Evolutionary conservation across 331 rosid genomes (phyloP), one percentile per base, ranked within the genome.

Genomic region (Pyrus hybrid): DNA sequence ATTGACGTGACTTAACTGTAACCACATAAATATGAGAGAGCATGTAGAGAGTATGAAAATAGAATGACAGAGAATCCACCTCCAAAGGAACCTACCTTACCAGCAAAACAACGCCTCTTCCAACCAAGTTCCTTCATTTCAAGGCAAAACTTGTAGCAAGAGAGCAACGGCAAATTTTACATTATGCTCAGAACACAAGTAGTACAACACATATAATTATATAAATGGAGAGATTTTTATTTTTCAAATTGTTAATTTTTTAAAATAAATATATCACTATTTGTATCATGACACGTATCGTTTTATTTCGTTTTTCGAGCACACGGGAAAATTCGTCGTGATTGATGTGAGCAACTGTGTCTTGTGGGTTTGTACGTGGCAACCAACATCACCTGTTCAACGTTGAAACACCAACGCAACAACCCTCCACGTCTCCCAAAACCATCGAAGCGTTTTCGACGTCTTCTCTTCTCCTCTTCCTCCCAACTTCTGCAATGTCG

Each of bases 291-390:
- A 37, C 13, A 37, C 4, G 45, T 10, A 37, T 9, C 0, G 1
- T 37, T 37, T 37, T 3, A 37, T 37, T 37, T 3, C 0, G 0
- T 37, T 37, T 37, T 37, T 37, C 4, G 4, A 37, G 4, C 1
- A 37, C 0, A 10, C 4, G 0, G 0, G 0, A 37, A 37, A 37
- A 9, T 9, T 3, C 0, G 13, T 37, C 4, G 43, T 10, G 13
- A 37, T 37, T 37, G 77, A 61, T 43, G 29, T 41, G 69, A n/a
- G 10, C 5, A 18, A 9, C 4, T 17, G 68, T 4, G 8, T 25
- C n/a, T 16, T 16, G 21, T 25, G 8, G 43, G 43, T 30, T 26
- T 29, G 3, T 73, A 74, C 70, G 77, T 63, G 77, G 63, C 77
- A 6, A 12, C 45, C 30, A 26, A 28, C 22, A 1, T 45, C 26